Evolutionary conservation across 2,329 filamentous ascomycete species (phyloP).

Genomic region (Aspergillus novofumigatus): DNA sequence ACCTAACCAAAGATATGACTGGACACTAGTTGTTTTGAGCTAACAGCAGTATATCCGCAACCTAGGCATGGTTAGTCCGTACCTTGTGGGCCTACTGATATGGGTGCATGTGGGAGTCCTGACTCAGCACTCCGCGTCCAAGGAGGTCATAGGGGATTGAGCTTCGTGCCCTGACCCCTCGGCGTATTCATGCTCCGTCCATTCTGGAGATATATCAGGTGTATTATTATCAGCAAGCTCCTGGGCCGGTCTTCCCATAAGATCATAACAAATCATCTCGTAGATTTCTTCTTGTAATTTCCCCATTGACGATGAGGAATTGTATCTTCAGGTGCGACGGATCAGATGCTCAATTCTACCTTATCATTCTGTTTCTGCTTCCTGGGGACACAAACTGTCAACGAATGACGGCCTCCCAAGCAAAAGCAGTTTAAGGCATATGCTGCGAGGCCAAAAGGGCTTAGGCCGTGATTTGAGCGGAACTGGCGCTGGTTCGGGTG

Average conservation of each 20-base stretch:
- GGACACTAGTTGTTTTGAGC: background rate
- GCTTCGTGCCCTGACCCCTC: no score
- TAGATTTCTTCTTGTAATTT: background rate
- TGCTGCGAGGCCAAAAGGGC: conserved; percentile 8
- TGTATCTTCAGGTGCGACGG: background rate
- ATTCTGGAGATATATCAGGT: no score
- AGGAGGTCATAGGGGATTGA: no score
- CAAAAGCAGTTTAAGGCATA: conserved; percentile 17
- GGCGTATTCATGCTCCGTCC: no score
- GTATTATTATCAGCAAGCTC: no score
- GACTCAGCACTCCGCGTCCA: background rate
- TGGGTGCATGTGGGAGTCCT: background rate
- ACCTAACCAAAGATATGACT: background rate
- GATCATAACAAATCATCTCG: background rate
- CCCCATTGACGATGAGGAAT: background rate
- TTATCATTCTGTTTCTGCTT: background rate
- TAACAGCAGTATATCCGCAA: background rate
- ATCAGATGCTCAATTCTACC: background rate
- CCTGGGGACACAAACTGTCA: background rate
- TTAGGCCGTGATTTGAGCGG: conserved; percentile 11
- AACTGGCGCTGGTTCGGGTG: conserved; percentile 10
- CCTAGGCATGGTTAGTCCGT: background rate
- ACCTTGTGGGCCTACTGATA: background rate
- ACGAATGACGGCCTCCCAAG: conserved; percentile 5
- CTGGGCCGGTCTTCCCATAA: background rate